Evolutionary conservation across 768 basidiomycete genomes (phyloP).

Genomic region (Tulasnella sp.): DNA sequence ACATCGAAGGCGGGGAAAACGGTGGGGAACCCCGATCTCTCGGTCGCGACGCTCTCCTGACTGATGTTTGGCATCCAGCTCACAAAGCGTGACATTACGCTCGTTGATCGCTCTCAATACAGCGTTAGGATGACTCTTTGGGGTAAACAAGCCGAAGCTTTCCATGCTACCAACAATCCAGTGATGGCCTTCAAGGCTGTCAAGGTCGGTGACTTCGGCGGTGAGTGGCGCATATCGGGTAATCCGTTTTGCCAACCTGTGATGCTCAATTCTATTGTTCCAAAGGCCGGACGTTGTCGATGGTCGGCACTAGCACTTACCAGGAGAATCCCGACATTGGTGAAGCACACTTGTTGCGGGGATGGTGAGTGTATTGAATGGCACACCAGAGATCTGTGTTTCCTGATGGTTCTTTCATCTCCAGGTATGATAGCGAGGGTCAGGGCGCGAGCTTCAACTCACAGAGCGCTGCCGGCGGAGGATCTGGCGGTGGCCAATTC

Average conservation of each 20-base stretch:
- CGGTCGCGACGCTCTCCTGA: not conserved
- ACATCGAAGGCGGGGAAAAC: constrained; percentile 72
- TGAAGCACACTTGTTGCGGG: constrained; percentile 82
- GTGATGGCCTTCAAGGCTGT: constrained; percentile 94
- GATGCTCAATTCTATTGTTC: not conserved
- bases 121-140: constrained; percentile 87
- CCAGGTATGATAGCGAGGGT: constrained; percentile 74
- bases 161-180: constrained; percentile 57
- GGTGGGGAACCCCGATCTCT: constrained; percentile 47
- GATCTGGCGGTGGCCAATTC: constrained; percentile 52
- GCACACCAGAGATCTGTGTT: not conserved
- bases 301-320: constrained; percentile 80
- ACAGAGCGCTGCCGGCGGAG: constrained; percentile 52
- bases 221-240: constrained; percentile 45
- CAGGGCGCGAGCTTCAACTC: constrained; percentile 67
- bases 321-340: constrained; percentile 86
- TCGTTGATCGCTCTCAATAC: constrained; percentile 82
- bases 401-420: not conserved
- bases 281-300: constrained; percentile 79
- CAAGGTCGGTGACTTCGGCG: constrained; percentile 90
- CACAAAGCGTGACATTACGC: constrained; percentile 82
- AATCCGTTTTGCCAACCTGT: constrained; percentile 26
- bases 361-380: constrained; percentile 60
- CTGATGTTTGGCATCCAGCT: constrained; percentile 52
- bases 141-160: constrained; percentile 93